These are phyloP conservation scores for Paramecium primaurelia DNA, from an alignment of 73 alveolate genomes.

Conservation along the genomic window DNA sequence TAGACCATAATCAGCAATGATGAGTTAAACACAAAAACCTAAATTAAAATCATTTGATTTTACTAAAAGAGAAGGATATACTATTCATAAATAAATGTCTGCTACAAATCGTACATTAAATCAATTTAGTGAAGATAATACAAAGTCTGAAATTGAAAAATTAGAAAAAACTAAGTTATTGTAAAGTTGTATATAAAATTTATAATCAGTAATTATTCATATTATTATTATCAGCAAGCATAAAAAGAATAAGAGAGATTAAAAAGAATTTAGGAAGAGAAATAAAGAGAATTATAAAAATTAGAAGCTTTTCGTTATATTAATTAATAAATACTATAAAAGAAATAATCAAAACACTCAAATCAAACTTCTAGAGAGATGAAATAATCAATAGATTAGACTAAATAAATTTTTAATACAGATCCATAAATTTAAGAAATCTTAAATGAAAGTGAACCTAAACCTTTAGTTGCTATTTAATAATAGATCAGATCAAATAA, in stretches of 20 bases:
- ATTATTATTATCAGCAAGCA: background rate
- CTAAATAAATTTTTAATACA: background rate
- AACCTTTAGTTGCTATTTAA: background rate
- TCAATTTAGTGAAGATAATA: background rate
- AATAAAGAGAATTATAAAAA: background rate
- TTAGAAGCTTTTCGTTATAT: slow-evolving; percentile 22
- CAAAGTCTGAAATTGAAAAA: background rate
- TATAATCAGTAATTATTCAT: background rate
- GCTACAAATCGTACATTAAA: background rate
- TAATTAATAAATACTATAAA: background rate
- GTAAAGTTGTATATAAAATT: background rate
- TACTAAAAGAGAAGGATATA: background rate
- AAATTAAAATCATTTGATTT: background rate
- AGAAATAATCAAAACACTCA: background rate
- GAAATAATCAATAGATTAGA: background rate
- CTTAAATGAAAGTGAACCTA: slow-evolving; percentile 27
- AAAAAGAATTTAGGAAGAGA: background rate
- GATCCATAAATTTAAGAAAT: background rate
- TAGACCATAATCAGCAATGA: slow-evolving; percentile 11
- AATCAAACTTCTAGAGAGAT: background rate
- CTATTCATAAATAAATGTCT: background rate
- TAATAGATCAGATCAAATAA: background rate
- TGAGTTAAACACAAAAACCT: background rate
- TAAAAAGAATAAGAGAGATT: background rate
- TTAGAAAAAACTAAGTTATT: background rate